A percentile compares a stretch with the other conserved stretches of the same genome.
Conservation (phyloP, 148 eudicot species). For the Nepenthes mirabilis region DNA sequence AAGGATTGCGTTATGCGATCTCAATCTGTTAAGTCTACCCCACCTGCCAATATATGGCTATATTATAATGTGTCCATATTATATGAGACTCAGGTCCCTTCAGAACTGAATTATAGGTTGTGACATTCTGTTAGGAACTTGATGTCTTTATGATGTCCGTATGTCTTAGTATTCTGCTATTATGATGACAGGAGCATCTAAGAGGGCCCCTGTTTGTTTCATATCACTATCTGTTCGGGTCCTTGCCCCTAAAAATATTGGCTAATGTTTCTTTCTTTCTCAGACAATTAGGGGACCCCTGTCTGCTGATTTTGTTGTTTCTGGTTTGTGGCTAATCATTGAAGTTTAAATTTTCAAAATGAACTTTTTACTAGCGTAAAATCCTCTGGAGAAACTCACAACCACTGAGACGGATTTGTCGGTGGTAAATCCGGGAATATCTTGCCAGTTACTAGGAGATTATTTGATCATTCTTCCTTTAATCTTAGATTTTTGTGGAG, state of each 20-base stretch:
- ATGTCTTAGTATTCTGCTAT: constrained; percentile 6
- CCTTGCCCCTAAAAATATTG: constrained; percentile 9
- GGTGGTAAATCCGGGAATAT: no score
- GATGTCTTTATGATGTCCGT: constrained; percentile 5
- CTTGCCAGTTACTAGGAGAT: no score
- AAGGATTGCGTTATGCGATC: no score
- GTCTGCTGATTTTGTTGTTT: constrained; percentile 19
- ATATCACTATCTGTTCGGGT: constrained; percentile 14
- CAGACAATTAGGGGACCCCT: constrained; percentile 22
- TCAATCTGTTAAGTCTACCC: no score
- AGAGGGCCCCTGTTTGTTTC: constrained; percentile 8
- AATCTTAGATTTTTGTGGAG: no score
- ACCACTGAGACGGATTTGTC: no score
- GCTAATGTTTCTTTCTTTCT: constrained; percentile 11
- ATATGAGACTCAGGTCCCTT: no score
- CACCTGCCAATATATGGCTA: no score
- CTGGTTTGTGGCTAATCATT: neutral
- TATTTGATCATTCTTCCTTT: no score
- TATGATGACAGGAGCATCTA: constrained; percentile 9
- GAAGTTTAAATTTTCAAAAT: neutral
- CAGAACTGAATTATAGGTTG: neutral
- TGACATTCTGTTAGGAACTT: constrained; percentile 5
- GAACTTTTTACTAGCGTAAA: neutral
- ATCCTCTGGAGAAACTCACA: neutral
- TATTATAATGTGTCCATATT: no score